Conservation (phyloP, 140 eudicot genomes). For the Ambrosia hybrid region DNA sequence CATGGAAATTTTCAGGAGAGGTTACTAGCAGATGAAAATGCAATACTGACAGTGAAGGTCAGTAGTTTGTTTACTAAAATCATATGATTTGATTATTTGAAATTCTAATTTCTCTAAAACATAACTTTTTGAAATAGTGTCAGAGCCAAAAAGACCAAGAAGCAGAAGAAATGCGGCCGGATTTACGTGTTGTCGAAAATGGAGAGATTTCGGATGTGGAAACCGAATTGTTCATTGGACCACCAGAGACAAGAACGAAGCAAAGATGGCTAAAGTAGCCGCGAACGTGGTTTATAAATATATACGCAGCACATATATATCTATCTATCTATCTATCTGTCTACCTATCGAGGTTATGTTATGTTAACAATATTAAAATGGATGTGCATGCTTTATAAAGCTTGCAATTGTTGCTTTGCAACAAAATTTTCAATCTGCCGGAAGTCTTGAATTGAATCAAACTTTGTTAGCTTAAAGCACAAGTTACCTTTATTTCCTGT, state of each 20-base stretch:
- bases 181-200: conserved; percentile 30
- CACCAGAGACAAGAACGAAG: conserved; percentile 58
- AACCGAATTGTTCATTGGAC: conserved; percentile 79
- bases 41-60: conserved; percentile 65
- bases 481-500: conserved; percentile 2
- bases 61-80: not conserved
- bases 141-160: conserved; percentile 22
- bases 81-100: not conserved
- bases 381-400: conserved; percentile 6
- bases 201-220: conserved; percentile 80
- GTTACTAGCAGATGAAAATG: conserved; percentile 64
- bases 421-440: conserved; percentile 31
- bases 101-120: not conserved
- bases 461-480: conserved; percentile 17
- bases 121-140: conserved; percentile 30
- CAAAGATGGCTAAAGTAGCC: conserved; percentile 29
- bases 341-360: conserved; percentile 19
- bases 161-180: conserved; percentile 43
- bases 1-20: conserved; percentile 46
- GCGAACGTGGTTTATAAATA: not conserved
- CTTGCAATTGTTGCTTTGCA: conserved; percentile 25
- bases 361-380: conserved; percentile 19
- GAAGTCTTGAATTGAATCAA: conserved; percentile 25
- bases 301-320: conserved; percentile 5
- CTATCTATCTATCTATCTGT: conserved; percentile 12